Percentiles rank a stretch among this genome's conserved stretches.
phyloP scores from a whole-genome alignment of 2,329 filamentous ascomycete species.

The Emydomyces testavorans region DNA sequence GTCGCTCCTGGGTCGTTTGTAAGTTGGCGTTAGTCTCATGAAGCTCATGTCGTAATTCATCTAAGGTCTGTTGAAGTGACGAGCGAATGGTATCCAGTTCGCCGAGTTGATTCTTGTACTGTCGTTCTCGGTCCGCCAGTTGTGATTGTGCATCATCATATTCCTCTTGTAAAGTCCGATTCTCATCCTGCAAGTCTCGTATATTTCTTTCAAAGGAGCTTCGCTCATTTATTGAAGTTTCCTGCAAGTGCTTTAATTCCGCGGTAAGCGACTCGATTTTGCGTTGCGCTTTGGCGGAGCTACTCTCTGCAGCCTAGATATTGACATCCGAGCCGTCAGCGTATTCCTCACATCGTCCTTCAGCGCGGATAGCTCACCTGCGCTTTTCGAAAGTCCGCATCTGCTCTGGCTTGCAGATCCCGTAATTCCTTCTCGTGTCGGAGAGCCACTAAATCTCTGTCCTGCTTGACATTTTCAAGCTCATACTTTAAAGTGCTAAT shows the following conservation, averaged over 20 bases:
- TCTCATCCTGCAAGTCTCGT: constrained; percentile 53
- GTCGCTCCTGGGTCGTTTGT: constrained; percentile 51
- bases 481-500: constrained; percentile 81
- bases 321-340: neutral
- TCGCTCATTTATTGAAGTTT: constrained; percentile 45
- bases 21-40: constrained; percentile 48
- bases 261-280: constrained; percentile 45
- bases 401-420: constrained; percentile 66
- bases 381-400: constrained; percentile 66
- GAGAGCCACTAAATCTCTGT: constrained; percentile 66
- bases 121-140: constrained; percentile 56
- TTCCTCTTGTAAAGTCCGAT: constrained; percentile 65
- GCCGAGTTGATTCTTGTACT: constrained; percentile 47
- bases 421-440: constrained; percentile 75
- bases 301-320: constrained; percentile 41
- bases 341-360: neutral
- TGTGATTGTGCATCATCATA: constrained; percentile 70
- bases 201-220: constrained; percentile 45
- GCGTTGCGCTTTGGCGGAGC: constrained; percentile 40
- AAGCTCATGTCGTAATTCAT: constrained; percentile 41
- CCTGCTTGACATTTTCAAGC: constrained; percentile 73
- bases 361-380: constrained; percentile 38
- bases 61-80: constrained; percentile 45
- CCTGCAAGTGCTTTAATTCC: constrained; percentile 46
- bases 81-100: constrained; percentile 52